Percentiles rank a stretch among this genome's conserved stretches.
These are phyloP conservation scores for Globisporangium spinosum DNA, from an alignment of 352 stramenopile genomes.

Conservation along the genomic window DNA sequence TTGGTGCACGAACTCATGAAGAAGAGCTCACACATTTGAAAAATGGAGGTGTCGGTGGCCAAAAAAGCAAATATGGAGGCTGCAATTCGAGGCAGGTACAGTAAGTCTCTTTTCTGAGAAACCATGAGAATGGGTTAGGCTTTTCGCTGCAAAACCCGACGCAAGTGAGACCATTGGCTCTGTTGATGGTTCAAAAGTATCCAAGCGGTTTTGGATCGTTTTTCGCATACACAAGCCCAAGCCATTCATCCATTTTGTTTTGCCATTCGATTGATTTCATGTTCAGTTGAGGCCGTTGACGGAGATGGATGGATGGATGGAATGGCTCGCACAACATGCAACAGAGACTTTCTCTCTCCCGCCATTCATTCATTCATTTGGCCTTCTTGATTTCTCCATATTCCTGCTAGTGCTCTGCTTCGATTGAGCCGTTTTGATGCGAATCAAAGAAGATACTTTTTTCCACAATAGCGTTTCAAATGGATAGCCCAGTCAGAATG, in stretches of 20 bases:
- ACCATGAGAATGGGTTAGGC: slow-evolving; percentile 6
- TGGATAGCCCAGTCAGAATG: neutral
- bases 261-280: neutral
- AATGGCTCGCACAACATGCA: neutral
- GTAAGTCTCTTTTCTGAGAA: neutral
- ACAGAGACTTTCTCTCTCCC: neutral
- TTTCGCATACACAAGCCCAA: slow-evolving; percentile 3
- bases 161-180: slow-evolving; percentile 4
- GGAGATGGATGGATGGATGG: neutral
- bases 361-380: neutral
- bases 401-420: too few species aligned
- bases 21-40: neutral
- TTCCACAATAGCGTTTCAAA: slow-evolving; percentile 1
- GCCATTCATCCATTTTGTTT: neutral
- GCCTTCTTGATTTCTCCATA: neutral
- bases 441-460: slow-evolving; percentile 1
- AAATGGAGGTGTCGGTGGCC: neutral
- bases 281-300: neutral
- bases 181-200: neutral
- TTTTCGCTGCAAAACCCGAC: slow-evolving; percentile 14
- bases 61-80: neutral
- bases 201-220: neutral
- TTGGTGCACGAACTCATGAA: too few species aligned
- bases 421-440: neutral
- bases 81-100: neutral